Evolutionary conservation across 768 basidiomycete species (phyloP).

Genomic region (Boletellus ananas): DNA sequence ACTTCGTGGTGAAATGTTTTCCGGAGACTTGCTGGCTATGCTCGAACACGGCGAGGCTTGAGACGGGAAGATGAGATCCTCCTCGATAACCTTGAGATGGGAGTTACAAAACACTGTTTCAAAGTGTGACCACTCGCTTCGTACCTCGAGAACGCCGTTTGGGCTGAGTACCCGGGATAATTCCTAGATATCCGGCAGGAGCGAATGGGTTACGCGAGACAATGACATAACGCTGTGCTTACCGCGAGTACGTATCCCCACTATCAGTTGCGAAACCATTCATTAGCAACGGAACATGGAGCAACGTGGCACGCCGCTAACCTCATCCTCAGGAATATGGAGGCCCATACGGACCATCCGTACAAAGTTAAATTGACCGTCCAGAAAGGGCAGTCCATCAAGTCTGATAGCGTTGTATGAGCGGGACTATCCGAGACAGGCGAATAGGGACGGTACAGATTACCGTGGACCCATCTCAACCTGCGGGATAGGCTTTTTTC

Average conservation of each 20-base stretch:
- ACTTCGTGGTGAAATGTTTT: constrained; percentile 24
- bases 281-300: constrained; percentile 11
- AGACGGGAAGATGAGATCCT: constrained; percentile 69
- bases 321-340: constrained; percentile 71
- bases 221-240: constrained; percentile 15
- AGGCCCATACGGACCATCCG: constrained; percentile 61
- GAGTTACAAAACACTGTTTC: constrained; percentile 3
- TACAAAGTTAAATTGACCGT: constrained; percentile 60
- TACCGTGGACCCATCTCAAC: constrained; percentile 64
- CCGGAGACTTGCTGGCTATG: constrained; percentile 16
- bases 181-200: constrained; percentile 43
- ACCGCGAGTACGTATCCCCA: constrained; percentile 70
- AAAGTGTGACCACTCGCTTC: constrained; percentile 8
- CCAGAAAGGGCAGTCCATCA: constrained; percentile 58
- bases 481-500: constrained; percentile 44
- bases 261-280: constrained; percentile 29
- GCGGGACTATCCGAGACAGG: background rate
- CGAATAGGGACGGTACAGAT: constrained; percentile 45
- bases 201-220: constrained; percentile 14
- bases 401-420: constrained; percentile 40
- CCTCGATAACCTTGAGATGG: constrained; percentile 59
- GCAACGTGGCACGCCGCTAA: constrained; percentile 19
- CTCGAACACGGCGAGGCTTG: constrained; percentile 9
- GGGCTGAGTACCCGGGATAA: constrained; percentile 61
- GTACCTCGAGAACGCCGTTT: constrained; percentile 62